Base-by-base conservation (phyloP, 2,329 filamentous ascomycete genomes). In the Lojkania enalia region DNA sequence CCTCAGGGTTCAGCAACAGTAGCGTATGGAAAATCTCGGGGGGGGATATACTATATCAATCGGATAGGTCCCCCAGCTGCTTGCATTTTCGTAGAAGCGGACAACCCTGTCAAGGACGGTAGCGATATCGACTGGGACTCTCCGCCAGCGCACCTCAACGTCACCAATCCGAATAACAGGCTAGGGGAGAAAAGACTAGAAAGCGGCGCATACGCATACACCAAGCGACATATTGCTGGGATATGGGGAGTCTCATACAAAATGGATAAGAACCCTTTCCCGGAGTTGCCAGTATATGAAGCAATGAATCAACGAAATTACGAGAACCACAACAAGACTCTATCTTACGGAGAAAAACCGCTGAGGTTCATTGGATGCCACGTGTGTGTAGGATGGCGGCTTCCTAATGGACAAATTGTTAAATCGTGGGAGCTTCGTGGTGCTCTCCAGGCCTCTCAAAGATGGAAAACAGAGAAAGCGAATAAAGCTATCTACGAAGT, bases 341-440 rank as follows among this genome's bases (percentile, higher is more conserved):
- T 23, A 37, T 15, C 29, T 33, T 5, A 27, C 37, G 7, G 7
- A 27, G 23, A n/a, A 27, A 27, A 27, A n/a, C 7, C 7, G 23
- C 3, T 18, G 19, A 16, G 20, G 11, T 18, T 14, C 11, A 27
- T 19, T n/a, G 2, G 51, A 50, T 18, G 35, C 32, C 25, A 33
- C 29, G 25, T 35, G 18, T 9, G 35, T 29, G 5, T 20, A 29
- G 15, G 36, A n/a, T 5, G 33, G 11, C 11, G 35, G 12, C 7
- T 57, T 49, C 23, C 7, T 9, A n/a, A 27, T n/a, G 23, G 23
- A 27, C 7, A 7, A n/a, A n/a, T 27, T 7, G 7, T 56, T 9
- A 27, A 27, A 27, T 9, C 7, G 7, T 27, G 23, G 23, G 23
- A 27, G 23, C n/a, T 27, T 9, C 23, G 23, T 27, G 23, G 23